Base-by-base conservation (phyloP, 1,284 basidiomycete genomes). In the Austroboletus rostrupii region DNA sequence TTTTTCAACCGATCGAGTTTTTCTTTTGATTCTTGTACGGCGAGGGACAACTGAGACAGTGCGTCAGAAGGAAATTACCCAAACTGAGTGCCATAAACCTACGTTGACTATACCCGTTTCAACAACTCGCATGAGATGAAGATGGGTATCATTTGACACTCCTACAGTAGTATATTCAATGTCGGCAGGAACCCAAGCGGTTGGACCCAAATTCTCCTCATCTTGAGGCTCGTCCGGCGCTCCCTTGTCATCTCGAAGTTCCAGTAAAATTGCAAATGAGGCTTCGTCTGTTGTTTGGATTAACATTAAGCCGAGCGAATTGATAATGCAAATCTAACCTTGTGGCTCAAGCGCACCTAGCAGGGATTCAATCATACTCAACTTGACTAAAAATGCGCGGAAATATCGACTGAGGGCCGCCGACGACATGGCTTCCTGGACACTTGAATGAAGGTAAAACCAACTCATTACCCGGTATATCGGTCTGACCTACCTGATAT, bases 31-130 rank as follows among this genome's bases (percentile, higher is more conserved):
- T 90, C 87, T 63, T 90, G 87, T n/a, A 90, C 82, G 6, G 81
- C 79, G 3, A 90, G 69, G 11, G 87, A 84, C 28, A 90, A 68
- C 87, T 90, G 50, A 23, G 47, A 42, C 29, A 35, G 23, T 19
- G 11, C 17, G 38, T 53, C 39, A 58, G 26, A 29, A 45, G 12
- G 20, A 19, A 10, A 41, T 43, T 20, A 19, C 26, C 41, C n/a
- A 17, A 13, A 28, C 6, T 2, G 32, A 49, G 36, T 32, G 28
- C 19, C 43, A 21, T 8, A 20, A 43, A 65, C 83, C 65, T 64
- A 87, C 91, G 66, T 89, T 90, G 47, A 94, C 83, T 32, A 94
- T 81, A 3, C 91, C 91, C 3, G 91, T 93, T 61, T 92, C 89
- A 7, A 93, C 85, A 8, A 87, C 86, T 28, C 90, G 74, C 55